These are phyloP conservation scores for Phaeophleospora eucalypticola DNA, from an alignment of 2,329 filamentous ascomycete species.

Conservation along the genomic window DNA sequence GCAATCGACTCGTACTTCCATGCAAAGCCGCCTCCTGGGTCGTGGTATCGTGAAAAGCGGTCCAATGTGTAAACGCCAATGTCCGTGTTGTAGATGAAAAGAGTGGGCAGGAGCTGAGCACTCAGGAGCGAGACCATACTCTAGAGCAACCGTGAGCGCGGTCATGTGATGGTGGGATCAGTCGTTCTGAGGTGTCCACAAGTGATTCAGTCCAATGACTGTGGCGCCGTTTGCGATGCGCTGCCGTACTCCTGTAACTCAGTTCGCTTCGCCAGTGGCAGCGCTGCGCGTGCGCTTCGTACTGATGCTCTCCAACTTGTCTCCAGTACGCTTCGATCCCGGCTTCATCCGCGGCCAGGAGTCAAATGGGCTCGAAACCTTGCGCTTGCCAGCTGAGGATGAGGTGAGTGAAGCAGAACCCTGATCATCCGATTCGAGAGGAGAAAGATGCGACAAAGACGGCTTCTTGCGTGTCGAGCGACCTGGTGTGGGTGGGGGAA, in stretches of 20 bases:
- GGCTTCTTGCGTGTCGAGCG: neutral
- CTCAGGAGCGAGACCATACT: too few relatives aligned
- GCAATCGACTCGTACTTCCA: neutral
- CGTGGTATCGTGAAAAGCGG: neutral
- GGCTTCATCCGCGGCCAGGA: conserved; percentile 63
- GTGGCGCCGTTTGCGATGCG: too few relatives aligned
- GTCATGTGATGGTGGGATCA: too few relatives aligned
- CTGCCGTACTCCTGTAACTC: neutral
- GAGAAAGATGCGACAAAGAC: neutral
- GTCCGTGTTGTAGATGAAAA: neutral
- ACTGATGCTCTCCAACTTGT: conserved; percentile 4
- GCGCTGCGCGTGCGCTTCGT: conserved; percentile 17
- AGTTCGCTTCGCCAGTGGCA: neutral
- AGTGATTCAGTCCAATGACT: too few relatives aligned
- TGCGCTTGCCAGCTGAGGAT: conserved; percentile 10
- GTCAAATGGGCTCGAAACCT: conserved; percentile 58
- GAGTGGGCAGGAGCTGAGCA: too few relatives aligned
- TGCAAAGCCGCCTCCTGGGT: neutral
- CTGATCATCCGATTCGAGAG: conserved; percentile 44
- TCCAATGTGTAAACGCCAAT: neutral
- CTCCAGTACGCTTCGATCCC: conserved; percentile 20
- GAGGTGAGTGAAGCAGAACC: conserved; percentile 9
- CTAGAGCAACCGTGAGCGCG: too few relatives aligned
- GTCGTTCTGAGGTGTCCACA: too few relatives aligned
- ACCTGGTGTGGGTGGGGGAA: neutral